phyloP scores from a whole-genome alignment of 2,329 filamentous ascomycete species.

The Aspergillus viridinutans region DNA sequence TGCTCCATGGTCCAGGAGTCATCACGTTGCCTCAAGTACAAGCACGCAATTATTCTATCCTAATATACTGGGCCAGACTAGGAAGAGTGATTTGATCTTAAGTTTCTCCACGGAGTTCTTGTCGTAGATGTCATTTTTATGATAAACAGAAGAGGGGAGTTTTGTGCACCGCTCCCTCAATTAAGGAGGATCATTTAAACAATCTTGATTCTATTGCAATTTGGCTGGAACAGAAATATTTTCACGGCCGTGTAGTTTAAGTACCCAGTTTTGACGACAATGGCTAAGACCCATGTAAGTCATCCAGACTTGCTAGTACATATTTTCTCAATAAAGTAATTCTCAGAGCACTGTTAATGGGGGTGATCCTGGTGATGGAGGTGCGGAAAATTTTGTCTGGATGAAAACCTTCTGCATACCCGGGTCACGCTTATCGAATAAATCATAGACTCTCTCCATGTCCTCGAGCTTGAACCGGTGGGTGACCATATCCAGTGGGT shows the following conservation, averaged over 20 bases:
- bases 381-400: slow-evolving; percentile 54
- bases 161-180: no score
- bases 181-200: background rate
- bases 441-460: slow-evolving; percentile 61
- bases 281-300: background rate
- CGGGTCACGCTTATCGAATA: slow-evolving; percentile 53
- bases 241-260: no score
- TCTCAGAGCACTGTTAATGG: slow-evolving; percentile 41
- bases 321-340: background rate
- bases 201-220: background rate
- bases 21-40: no score
- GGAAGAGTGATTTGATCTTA: no score
- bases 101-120: no score
- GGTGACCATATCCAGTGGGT: slow-evolving; percentile 75
- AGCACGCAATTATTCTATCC: no score
- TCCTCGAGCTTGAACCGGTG: slow-evolving; percentile 74
- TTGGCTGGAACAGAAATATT: no score
- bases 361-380: slow-evolving; percentile 49
- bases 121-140: no score
- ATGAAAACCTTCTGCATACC: slow-evolving; percentile 80
- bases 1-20: background rate
- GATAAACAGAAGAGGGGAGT: no score
- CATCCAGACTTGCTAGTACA: background rate
- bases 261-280: no score
- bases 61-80: no score